Evolutionary conservation across 306 rosid species (phyloP).

Genomic region (Hippophae gyantsensis): DNA sequence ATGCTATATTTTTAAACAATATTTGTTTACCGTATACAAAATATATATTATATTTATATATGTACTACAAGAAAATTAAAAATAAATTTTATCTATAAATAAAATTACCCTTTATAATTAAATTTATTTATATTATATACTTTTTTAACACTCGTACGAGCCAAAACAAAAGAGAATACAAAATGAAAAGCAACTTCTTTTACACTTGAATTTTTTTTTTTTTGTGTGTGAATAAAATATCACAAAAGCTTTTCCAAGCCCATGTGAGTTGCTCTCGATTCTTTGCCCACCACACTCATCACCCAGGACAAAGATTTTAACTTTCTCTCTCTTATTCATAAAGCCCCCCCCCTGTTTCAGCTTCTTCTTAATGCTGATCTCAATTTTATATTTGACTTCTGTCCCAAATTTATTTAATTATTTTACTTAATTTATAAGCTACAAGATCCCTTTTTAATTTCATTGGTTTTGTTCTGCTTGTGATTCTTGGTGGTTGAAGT

Average conservation of each 20-base stretch:
- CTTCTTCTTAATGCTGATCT: background rate
- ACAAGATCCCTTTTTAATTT: background rate
- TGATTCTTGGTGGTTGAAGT: slow-evolving; percentile 12
- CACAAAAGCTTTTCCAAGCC: slow-evolving; percentile 29
- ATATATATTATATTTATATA: too few relatives aligned
- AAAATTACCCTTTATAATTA: too few relatives aligned
- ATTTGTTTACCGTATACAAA: too few relatives aligned
- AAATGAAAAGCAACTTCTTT: background rate
- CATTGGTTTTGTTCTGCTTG: slow-evolving; percentile 14
- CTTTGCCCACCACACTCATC: slow-evolving; percentile 13
- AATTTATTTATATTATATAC: background rate
- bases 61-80: too few relatives aligned
- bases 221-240: slow-evolving; percentile 1
- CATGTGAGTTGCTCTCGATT: slow-evolving; percentile 49
- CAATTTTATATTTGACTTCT: slow-evolving; percentile 16
- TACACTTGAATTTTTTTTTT: background rate
- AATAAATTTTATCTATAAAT: too few relatives aligned
- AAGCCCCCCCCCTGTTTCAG: slow-evolving; percentile 2
- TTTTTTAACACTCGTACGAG: slow-evolving; percentile 1
- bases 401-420: slow-evolving; percentile 8
- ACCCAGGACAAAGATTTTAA: background rate
- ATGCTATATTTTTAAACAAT: too few relatives aligned
- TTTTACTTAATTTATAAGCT: background rate
- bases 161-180: background rate
- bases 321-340: background rate